A percentile compares a stretch with the other conserved stretches of the same genome.
phyloP scores from a whole-genome alignment of 768 basidiomycete genomes.

The Boletus rubroflammeus region DNA sequence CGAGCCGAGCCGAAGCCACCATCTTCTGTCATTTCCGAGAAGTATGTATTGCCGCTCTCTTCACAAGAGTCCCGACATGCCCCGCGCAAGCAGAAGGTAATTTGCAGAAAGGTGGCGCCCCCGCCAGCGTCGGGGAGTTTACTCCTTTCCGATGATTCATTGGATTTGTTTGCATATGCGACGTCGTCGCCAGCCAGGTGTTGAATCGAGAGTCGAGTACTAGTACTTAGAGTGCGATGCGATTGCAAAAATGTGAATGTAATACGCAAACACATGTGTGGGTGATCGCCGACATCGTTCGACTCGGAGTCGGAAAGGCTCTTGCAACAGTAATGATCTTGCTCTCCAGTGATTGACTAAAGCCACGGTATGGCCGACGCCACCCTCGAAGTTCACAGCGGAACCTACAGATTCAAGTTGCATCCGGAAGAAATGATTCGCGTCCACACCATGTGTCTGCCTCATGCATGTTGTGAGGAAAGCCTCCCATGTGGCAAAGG shows the following conservation, averaged over 20 bases:
- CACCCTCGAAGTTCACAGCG: not conserved
- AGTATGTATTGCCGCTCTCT: slow-evolving; percentile 2
- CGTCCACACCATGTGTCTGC: slow-evolving; percentile 17
- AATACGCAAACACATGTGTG: too few species aligned
- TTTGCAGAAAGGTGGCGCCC: not conserved
- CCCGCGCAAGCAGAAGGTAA: slow-evolving; percentile 4
- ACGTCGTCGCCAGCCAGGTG: slow-evolving; percentile 28
- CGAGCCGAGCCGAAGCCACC: not conserved
- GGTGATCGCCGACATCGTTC: too few species aligned
- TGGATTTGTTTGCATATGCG: slow-evolving; percentile 45
- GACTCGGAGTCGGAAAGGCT: too few species aligned
- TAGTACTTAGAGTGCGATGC: not conserved
- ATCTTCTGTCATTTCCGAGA: slow-evolving; percentile 17
- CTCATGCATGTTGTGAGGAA: slow-evolving; percentile 16
- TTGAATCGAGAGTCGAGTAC: slow-evolving; percentile 7
- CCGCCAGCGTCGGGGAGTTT: slow-evolving; percentile 4
- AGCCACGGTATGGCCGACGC: not conserved
- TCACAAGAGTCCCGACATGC: slow-evolving; percentile 4
- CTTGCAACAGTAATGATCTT: too few species aligned
- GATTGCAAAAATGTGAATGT: not conserved
- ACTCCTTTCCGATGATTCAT: slow-evolving; percentile 44
- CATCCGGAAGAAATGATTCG: not conserved
- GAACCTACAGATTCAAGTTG: not conserved
- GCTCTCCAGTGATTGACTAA: too few species aligned
- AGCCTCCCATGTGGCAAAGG: not conserved